Conservation (phyloP, 805 yeast genomes). For the Wickerhamiella azyma region DNA sequence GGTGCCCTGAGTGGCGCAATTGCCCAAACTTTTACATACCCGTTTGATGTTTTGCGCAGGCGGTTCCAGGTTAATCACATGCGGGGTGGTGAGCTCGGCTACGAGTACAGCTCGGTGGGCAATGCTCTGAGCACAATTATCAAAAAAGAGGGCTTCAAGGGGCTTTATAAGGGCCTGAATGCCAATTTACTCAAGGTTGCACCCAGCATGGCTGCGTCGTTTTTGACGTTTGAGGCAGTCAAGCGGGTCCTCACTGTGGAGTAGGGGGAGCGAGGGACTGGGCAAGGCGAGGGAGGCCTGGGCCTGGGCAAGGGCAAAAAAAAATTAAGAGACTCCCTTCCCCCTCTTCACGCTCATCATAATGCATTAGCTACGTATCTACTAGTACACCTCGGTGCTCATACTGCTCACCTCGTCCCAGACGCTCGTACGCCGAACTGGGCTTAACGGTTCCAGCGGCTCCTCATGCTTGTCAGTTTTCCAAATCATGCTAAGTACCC, state of each 20-base stretch:
- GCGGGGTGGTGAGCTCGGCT: constrained; percentile 54
- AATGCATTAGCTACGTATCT: too few relatives aligned
- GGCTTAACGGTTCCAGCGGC: not conserved
- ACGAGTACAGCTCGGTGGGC: constrained; percentile 59
- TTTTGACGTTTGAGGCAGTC: constrained; percentile 74
- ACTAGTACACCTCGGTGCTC: not conserved
- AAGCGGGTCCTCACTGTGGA: constrained; percentile 27
- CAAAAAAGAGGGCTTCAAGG: constrained; percentile 66
- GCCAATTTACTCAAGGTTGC: constrained; percentile 82
- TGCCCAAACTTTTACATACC: constrained; percentile 83
- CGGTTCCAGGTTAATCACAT: constrained; percentile 83
- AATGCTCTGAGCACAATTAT: constrained; percentile 65
- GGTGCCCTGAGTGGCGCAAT: constrained; percentile 85
- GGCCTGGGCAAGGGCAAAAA: too few relatives aligned
- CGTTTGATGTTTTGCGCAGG: constrained; percentile 77
- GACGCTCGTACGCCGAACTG: not conserved
- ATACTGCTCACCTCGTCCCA: not conserved
- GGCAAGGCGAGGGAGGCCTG: too few relatives aligned
- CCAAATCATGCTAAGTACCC: not conserved
- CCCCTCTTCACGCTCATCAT: not conserved
- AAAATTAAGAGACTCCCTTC: not conserved
- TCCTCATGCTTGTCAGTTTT: not conserved
- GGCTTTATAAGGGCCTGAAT: constrained; percentile 43
- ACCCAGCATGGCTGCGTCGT: constrained; percentile 92
- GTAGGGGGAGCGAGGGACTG: too few relatives aligned